Conservation (phyloP, 2,329 filamentous ascomycete genomes). For the Chalara sp. region DNA sequence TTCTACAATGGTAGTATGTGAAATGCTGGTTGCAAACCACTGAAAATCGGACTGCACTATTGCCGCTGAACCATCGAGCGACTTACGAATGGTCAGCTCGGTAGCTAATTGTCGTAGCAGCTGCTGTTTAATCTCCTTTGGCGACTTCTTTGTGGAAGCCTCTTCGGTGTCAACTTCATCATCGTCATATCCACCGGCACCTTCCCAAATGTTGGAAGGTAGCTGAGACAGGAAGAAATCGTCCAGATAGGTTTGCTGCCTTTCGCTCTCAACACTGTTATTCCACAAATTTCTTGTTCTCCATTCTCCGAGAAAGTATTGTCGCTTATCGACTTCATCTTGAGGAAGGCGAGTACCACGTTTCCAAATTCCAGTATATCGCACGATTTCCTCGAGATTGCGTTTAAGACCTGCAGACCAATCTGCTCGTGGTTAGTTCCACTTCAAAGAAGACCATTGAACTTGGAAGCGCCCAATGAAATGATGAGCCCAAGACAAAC, state of each 20-base stretch:
- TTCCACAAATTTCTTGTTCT: not conserved
- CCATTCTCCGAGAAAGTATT: constrained; percentile 4
- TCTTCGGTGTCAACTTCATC: constrained; percentile 17
- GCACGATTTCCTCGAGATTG: no score
- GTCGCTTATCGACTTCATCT: not conserved
- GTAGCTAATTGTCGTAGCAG: constrained; percentile 48
- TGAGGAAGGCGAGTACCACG: no score
- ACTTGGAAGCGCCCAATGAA: no score
- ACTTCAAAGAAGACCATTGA: no score
- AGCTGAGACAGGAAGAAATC: constrained; percentile 50
- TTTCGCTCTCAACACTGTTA: not conserved
- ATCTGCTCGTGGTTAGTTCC: no score
- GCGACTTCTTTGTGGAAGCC: constrained; percentile 29
- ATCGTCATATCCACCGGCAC: constrained; percentile 33
- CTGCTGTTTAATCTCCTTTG: constrained; percentile 44
- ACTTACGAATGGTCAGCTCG: constrained; percentile 43
- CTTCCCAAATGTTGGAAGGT: constrained; percentile 30
- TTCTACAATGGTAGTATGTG: constrained; percentile 50
- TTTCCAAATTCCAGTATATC: no score
- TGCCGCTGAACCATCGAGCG: constrained; percentile 40
- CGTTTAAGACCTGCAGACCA: no score
- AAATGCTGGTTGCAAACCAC: constrained; percentile 47
- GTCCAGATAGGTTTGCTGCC: constrained; percentile 30
- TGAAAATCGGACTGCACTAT: constrained; percentile 48
- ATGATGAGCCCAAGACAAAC: no score